phyloP scores from a whole-genome alignment of 371 early-diverging fungal species.

The Circinella umbellata region DNA sequence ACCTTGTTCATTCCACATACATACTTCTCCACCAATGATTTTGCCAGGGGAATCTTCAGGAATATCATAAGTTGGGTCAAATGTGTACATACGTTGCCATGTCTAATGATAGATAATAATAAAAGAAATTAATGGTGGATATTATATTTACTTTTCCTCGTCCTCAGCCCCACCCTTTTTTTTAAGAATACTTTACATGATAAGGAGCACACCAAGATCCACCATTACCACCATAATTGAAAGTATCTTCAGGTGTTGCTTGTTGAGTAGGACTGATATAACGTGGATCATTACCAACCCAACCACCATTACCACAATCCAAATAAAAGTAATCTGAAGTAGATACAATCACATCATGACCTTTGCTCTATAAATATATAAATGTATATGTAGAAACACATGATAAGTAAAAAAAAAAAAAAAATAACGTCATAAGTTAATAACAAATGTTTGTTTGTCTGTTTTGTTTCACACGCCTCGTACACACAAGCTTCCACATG shows the following conservation, averaged over 20 bases:
- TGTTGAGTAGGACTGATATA: conserved; percentile 45
- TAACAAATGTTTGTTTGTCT: background rate
- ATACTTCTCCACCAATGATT: conserved; percentile 56
- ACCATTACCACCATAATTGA: conserved; percentile 57
- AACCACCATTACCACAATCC: conserved; percentile 74
- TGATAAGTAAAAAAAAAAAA: no score
- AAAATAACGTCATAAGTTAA: background rate
- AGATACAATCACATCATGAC: conserved; percentile 64
- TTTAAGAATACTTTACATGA: conserved; percentile 27
- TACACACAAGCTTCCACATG: background rate
- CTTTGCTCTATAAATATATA: conserved; percentile 25
- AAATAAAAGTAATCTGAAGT: conserved; percentile 69
- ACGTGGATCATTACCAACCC: conserved; percentile 46
- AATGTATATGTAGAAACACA: background rate
- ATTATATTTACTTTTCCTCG: no score
- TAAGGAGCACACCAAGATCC: conserved; percentile 74
- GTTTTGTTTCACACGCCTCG: background rate
- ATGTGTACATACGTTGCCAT: conserved; percentile 82
- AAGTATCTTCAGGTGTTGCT: conserved; percentile 31
- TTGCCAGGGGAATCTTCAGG: conserved; percentile 50
- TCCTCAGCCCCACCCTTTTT: no score
- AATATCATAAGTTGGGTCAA: conserved; percentile 65
- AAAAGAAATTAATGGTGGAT: no score
- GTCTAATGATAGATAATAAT: conserved; percentile 54
- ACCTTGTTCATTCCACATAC: conserved; percentile 77